Evolutionary conservation across 352 stramenopile species (phyloP).

Genomic region (Pilasporangium apinafurcum): DNA sequence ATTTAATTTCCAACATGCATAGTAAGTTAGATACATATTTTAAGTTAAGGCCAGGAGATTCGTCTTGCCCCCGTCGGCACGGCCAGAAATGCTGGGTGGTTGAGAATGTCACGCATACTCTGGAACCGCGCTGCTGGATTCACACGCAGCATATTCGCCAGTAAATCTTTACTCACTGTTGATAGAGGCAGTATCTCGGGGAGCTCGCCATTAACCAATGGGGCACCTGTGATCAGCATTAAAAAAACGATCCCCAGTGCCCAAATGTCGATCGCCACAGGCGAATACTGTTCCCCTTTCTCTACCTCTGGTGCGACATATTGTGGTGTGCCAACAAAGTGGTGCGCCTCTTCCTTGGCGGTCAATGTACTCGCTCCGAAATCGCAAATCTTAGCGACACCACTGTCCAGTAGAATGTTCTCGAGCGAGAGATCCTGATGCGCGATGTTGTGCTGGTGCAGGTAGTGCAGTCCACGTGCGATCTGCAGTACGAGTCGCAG

Average conservation of each 20-base stretch:
- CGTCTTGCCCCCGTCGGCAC: neutral
- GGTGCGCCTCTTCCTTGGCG: too few relatives aligned
- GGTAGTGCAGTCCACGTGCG: conserved; percentile 3
- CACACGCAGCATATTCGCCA: too few relatives aligned
- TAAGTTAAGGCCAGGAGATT: too few relatives aligned
- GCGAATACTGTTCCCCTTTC: conserved; percentile 22
- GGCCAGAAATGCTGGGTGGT: conserved; percentile 5
- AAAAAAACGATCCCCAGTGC: conserved; percentile 54
- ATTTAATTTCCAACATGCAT: too few relatives aligned
- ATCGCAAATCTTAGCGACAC: conserved; percentile 4
- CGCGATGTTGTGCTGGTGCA: conserved; percentile 5
- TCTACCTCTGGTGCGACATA: conserved; percentile 51
- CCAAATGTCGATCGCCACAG: conserved; percentile 46
- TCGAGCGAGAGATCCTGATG: conserved; percentile 8
- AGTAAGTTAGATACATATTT: too few relatives aligned
- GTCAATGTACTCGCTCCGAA: conserved; percentile 5
- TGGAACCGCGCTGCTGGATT: too few relatives aligned
- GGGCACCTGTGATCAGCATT: conserved; percentile 49
- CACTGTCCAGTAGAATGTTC: conserved; percentile 7
- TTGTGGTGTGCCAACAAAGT: conserved; percentile 46
- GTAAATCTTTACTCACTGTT: too few relatives aligned
- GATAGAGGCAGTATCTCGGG: too few relatives aligned
- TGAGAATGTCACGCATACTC: conserved; percentile 4
- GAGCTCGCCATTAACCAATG: conserved; percentile 27
- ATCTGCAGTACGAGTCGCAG: conserved; percentile 8